phyloP scores from a whole-genome alignment of 1,139 yeast genomes.

The Insectozyma bohioensis region DNA sequence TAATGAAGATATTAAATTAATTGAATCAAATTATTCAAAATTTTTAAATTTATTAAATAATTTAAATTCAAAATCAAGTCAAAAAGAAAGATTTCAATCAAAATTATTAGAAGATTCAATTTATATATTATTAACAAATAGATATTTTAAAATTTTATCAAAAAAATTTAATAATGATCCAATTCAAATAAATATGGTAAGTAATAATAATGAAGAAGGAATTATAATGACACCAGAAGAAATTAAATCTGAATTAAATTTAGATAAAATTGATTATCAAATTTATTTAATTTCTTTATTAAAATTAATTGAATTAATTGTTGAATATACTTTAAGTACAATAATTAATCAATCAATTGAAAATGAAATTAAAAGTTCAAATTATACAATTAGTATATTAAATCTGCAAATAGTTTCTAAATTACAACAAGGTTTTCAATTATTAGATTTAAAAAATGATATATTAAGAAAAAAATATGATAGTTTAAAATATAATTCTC shows the following conservation, averaged over 20 bases:
- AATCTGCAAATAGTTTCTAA: conserved; percentile 27
- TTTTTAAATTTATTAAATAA: conserved; percentile 9
- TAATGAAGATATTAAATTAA: conserved; percentile 5
- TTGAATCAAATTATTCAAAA: conserved; percentile 6
- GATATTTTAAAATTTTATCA: conserved; percentile 22
- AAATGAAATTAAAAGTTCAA: conserved; percentile 13
- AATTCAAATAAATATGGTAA: conserved; percentile 14
- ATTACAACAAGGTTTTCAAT: conserved; percentile 28
- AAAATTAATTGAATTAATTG: conserved; percentile 24
- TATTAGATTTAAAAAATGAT: conserved; percentile 33
- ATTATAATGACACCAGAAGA: conserved; percentile 23
- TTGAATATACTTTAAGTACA: conserved; percentile 29
- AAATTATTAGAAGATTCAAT: conserved; percentile 24
- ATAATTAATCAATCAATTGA: conserved; percentile 25
- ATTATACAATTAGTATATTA: conserved; percentile 23
- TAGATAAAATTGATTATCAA: conserved; percentile 20
- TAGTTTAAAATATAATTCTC: conserved; percentile 30
- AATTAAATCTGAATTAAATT: conserved; percentile 13
- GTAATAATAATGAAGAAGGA: conserved; percentile 14
- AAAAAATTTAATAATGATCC: conserved; percentile 10
- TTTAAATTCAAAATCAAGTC: conserved; percentile 18
- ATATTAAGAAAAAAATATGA: conserved; percentile 28
- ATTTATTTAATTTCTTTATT: conserved; percentile 25
- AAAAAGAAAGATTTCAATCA: conserved; percentile 20
- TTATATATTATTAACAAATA: conserved; percentile 18